A percentile compares a stretch with the other conserved stretches of the same genome.
These are phyloP conservation scores for Solanum sejunctum DNA, from an alignment of 257 asterid genomes.

Conservation along the genomic window DNA sequence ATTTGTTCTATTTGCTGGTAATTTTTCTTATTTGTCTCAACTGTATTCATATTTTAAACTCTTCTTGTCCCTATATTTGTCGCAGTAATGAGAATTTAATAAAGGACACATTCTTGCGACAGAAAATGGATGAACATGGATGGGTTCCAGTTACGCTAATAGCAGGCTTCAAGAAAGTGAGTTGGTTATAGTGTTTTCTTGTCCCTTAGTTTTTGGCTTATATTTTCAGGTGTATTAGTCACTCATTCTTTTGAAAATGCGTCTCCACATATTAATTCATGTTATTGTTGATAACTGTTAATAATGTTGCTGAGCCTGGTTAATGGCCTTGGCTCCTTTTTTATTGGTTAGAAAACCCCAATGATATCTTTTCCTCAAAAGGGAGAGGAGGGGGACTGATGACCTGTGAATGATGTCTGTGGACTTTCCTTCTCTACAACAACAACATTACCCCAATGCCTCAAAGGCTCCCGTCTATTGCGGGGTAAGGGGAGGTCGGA, in stretches of 20 bases:
- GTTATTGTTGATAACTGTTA: not conserved
- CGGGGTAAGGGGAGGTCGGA: too few species aligned
- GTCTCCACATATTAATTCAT: not conserved
- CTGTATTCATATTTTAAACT: not conserved
- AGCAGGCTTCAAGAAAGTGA: constrained; percentile 64
- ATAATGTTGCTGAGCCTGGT: not conserved
- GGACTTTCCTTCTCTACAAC: not conserved
- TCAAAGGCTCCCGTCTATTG: too few species aligned
- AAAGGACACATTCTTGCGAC: constrained; percentile 56
- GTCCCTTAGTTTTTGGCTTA: not conserved
- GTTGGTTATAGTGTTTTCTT: constrained; percentile 1
- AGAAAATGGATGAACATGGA: constrained; percentile 68
- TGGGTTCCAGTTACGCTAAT: constrained; percentile 64
- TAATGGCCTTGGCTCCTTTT: not conserved
- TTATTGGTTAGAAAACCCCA: not conserved
- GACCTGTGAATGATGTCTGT: not conserved
- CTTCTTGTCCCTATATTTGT: not conserved
- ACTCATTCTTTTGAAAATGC: not conserved
- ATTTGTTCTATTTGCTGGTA: not conserved
- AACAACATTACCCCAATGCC: too few species aligned
- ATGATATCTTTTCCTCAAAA: not conserved
- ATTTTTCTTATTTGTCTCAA: not conserved
- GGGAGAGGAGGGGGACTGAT: not conserved
- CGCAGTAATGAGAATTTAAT: constrained; percentile 66
- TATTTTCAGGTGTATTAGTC: not conserved